Evolutionary conservation across 2,329 filamentous ascomycete species (phyloP).

Genomic region (Daldinia sp.): DNA sequence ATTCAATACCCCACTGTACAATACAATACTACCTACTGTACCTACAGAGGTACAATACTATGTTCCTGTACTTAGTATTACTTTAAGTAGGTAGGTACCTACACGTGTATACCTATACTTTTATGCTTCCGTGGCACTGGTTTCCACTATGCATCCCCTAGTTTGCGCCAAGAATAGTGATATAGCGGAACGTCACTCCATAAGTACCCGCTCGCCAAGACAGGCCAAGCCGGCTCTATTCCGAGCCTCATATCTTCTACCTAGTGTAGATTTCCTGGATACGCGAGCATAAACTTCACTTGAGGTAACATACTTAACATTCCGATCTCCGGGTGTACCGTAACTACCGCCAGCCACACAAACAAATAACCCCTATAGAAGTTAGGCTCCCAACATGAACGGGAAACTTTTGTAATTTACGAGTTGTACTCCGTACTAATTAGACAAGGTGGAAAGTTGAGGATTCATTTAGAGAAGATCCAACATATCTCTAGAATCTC

Average conservation of each 20-base stretch:
- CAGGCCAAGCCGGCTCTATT: conserved; percentile 16
- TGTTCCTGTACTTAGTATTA: too few species aligned
- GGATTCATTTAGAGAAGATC: neutral
- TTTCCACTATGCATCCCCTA: neutral
- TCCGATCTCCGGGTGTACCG: neutral
- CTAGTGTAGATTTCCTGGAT: neutral
- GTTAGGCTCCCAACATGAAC: neutral
- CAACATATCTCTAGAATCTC: too few species aligned
- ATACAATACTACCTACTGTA: neutral
- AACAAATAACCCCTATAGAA: neutral
- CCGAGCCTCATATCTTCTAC: conserved; percentile 3
- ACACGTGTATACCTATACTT: neutral
- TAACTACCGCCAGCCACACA: too few species aligned
- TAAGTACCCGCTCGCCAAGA: conserved; percentile 8
- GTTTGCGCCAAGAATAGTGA: conserved; percentile 3
- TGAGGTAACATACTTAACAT: neutral
- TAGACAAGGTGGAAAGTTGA: neutral
- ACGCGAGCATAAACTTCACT: neutral
- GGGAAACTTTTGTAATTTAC: neutral
- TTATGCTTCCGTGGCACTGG: neutral
- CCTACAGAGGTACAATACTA: too few species aligned
- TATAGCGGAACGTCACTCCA: conserved; percentile 17
- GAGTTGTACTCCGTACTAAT: too few species aligned
- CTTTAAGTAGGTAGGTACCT: neutral
- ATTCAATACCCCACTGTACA: neutral